These are phyloP conservation scores for Phytophthora citrophthora DNA, from an alignment of 352 stramenopile genomes.

Conservation along the genomic window DNA sequence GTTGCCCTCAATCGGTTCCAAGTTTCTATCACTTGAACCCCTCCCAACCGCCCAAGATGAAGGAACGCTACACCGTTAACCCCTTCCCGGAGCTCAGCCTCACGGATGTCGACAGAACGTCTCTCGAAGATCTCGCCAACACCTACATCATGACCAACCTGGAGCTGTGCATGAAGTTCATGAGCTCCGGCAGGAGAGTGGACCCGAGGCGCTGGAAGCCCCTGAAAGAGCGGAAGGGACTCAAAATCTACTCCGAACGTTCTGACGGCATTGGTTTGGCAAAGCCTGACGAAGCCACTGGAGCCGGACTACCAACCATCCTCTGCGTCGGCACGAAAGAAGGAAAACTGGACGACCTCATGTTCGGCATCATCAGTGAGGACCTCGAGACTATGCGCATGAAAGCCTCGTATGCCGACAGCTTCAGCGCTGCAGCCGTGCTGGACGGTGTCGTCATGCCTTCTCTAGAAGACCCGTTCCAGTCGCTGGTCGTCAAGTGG, in stretches of 20 bases:
- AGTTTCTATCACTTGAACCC: too few species aligned
- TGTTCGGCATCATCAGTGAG: slow-evolving; percentile 11
- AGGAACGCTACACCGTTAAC: slow-evolving; percentile 3
- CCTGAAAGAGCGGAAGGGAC: slow-evolving; percentile 10
- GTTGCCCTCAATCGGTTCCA: too few species aligned
- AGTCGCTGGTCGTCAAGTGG: not conserved
- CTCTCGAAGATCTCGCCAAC: slow-evolving; percentile 1
- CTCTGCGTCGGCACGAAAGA: slow-evolving; percentile 3
- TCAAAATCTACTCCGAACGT: slow-evolving; percentile 8
- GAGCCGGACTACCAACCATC: not conserved
- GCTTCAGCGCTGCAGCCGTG: slow-evolving; percentile 4
- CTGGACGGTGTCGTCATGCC: slow-evolving; percentile 2
- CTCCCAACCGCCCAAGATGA: not conserved
- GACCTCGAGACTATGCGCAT: slow-evolving; percentile 8
- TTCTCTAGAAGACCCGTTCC: not conserved
- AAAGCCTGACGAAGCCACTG: not conserved
- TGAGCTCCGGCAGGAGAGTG: slow-evolving; percentile 1
- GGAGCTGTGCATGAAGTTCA: slow-evolving; percentile 6
- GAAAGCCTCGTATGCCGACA: slow-evolving; percentile 4
- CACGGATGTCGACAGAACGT: not conserved
- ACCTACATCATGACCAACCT: slow-evolving; percentile 5
- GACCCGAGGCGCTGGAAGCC: slow-evolving; percentile 6
- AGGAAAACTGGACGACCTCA: slow-evolving; percentile 5
- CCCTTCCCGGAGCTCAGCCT: not conserved
- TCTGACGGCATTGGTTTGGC: not conserved